Percentiles rank a stretch among this genome's conserved stretches.
These are phyloP conservation scores for Dendryphion nanum DNA, from an alignment of 2,329 filamentous ascomycete species.

Conservation along the genomic window DNA sequence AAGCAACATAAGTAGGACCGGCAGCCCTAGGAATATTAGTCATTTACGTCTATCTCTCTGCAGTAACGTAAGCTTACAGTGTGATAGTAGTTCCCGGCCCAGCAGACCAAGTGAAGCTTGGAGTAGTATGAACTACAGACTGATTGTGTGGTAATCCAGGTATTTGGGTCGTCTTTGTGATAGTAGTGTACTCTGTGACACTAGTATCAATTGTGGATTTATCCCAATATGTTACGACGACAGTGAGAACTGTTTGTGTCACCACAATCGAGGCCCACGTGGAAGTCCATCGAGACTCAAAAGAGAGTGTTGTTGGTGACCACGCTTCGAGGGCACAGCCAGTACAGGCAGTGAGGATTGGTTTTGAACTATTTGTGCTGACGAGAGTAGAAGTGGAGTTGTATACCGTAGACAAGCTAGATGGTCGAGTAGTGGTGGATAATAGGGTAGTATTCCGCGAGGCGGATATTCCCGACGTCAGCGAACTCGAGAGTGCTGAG, in stretches of 20 bases:
- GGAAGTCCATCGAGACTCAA: constrained; percentile 2
- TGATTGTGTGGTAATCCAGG: constrained; percentile 8
- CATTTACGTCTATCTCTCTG: background rate
- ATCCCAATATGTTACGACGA: constrained; percentile 23
- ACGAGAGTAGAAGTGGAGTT: too few species aligned
- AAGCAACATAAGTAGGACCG: constrained; percentile 32
- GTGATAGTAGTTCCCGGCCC: constrained; percentile 8
- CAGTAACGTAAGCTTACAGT: constrained; percentile 3
- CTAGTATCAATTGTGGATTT: constrained; percentile 25
- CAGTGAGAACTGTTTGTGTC: constrained; percentile 24
- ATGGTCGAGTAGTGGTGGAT: too few species aligned
- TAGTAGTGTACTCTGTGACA: constrained; percentile 18
- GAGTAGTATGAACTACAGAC: constrained; percentile 20
- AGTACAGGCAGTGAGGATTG: too few species aligned
- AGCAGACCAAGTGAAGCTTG: constrained; percentile 15
- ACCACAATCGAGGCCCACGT: constrained; percentile 16
- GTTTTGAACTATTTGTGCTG: too few species aligned
- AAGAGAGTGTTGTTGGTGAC: constrained; percentile 22
- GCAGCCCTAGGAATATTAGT: constrained; percentile 14
- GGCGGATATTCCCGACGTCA: too few species aligned
- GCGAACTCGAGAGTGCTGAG: too few species aligned
- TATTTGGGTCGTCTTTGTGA: constrained; percentile 27
- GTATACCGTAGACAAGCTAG: too few species aligned
- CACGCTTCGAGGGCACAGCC: constrained; percentile 30
- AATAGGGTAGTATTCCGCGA: too few species aligned